These are phyloP conservation scores for Candida railenensis DNA, from an alignment of 805 yeast genomes.

Conservation along the genomic window DNA sequence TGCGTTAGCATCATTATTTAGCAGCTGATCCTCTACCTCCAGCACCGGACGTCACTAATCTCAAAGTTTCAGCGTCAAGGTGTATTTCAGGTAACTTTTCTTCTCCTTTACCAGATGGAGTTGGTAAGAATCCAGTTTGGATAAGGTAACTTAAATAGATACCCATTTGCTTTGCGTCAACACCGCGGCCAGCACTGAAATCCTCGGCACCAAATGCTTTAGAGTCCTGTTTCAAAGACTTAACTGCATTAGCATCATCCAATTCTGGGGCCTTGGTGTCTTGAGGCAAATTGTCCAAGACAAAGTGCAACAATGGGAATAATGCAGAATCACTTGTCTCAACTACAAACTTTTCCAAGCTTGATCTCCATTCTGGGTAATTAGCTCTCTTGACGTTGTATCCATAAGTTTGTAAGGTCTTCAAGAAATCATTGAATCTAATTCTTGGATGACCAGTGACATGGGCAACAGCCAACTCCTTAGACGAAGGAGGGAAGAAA, in stretches of 20 bases:
- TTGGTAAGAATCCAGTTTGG: slow-evolving; percentile 75
- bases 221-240: slow-evolving; percentile 61
- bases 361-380: slow-evolving; percentile 76
- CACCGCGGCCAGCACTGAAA: slow-evolving; percentile 69
- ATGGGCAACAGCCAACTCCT: slow-evolving; percentile 72
- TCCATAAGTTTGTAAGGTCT: slow-evolving; percentile 66
- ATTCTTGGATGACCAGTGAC: slow-evolving; percentile 98
- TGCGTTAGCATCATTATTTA: slow-evolving; percentile 13
- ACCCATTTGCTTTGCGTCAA: slow-evolving; percentile 65
- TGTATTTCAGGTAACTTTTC: slow-evolving; percentile 53
- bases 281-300: slow-evolving; percentile 85
- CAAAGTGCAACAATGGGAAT: slow-evolving; percentile 92
- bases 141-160: slow-evolving; percentile 77
- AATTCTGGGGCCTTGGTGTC: slow-evolving; percentile 94
- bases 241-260: slow-evolving; percentile 80
- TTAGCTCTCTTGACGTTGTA: slow-evolving; percentile 61
- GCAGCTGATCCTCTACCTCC: slow-evolving; percentile 76
- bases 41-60: slow-evolving; percentile 60
- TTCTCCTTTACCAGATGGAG: slow-evolving; percentile 47
- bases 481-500: slow-evolving; percentile 62
- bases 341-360: slow-evolving; percentile 74
- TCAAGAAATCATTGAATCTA: slow-evolving; percentile 71
- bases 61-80: slow-evolving; percentile 55
- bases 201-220: slow-evolving; percentile 62
- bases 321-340: slow-evolving; percentile 79